Conservation (phyloP, 2,329 filamentous ascomycete genomes). For the Dactylonectria macrodidyma region DNA sequence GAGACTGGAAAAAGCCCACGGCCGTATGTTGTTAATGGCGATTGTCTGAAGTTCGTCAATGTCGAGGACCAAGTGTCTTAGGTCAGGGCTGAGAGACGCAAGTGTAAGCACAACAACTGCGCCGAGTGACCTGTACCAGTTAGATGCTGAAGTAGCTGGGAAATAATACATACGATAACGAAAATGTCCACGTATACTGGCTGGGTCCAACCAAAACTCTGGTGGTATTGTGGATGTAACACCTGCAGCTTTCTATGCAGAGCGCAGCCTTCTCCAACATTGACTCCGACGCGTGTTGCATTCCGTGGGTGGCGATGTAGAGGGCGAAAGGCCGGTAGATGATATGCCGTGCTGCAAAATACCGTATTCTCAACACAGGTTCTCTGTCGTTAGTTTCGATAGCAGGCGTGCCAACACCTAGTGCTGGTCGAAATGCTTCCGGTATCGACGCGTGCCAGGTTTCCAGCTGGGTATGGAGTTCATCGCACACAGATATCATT, state of each 20-base stretch:
- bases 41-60: constrained; percentile 49
- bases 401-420: constrained; percentile 32
- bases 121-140: constrained; percentile 47
- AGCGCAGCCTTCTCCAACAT: constrained; percentile 49
- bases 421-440: constrained; percentile 46
- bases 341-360: constrained; percentile 52
- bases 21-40: constrained; percentile 47
- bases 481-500: constrained; percentile 48
- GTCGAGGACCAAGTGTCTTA: constrained; percentile 49
- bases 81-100: constrained; percentile 46
- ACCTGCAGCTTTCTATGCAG: constrained; percentile 51
- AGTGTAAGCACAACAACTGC: constrained; percentile 51
- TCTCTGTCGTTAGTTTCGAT: constrained; percentile 44
- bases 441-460: constrained; percentile 52
- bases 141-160: background rate
- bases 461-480: constrained; percentile 50
- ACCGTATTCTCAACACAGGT: constrained; percentile 49
- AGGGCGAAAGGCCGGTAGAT: constrained; percentile 53
- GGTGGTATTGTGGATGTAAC: constrained; percentile 48
- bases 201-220: constrained; percentile 48
- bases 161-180: constrained; percentile 46
- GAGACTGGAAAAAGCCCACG: constrained; percentile 48
- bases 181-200: constrained; percentile 54
- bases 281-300: constrained; percentile 32
- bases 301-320: constrained; percentile 44